Base-by-base conservation (phyloP, 2,329 filamentous ascomycete species). In the Stagonosporopsis tanaceti region DNA sequence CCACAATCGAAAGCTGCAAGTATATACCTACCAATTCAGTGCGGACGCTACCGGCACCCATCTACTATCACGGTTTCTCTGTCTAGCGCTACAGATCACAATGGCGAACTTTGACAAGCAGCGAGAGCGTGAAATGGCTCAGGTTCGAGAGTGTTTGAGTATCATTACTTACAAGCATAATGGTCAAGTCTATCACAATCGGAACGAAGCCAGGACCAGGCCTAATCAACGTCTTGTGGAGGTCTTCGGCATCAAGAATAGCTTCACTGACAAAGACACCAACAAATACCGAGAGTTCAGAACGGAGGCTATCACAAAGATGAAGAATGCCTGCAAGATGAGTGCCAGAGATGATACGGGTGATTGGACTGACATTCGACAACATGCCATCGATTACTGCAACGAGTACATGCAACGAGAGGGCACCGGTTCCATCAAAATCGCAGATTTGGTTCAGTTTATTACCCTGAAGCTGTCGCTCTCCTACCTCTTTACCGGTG, bases 401-500 rank as follows among this genome's bases (percentile, higher is more conserved):
- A 17, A 45, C 27, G 27, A 34, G 27, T 44, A 30, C 5, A 8
- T 44, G 2, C 2, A 44, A 44, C 41, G 27, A 28, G 27, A 28
- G 27, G 27, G 27, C 27, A 28, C 2, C 27, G 9, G 27, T 7
- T 28, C 39, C 20, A 41, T 41, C 39, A 27, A 27, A 25, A 20
- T 27, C 11, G 22, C 39, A 15, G 20, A 14, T 12, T 8, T 27
- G 11, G 15, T 27, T 11, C 22, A 41, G 22, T 41, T 41, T 15
- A 14, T 27, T 11, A 41, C 39, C 24, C 12, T 41, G 20, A 41
- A 41, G 22, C 22, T 41, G 22, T 27, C 15, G 66, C 9, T 52
- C 1, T 12, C 41, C 24, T 32, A 53, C 69, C 17, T 69, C 61
- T 62, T 62, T 34, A 27, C 46, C 9, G 44, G 37, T 41, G 47